A percentile compares a stretch with the other conserved stretches of the same genome.
These are phyloP conservation scores for Cladosporium sphaerospermum DNA, from an alignment of 2,329 filamentous ascomycete species.

Conservation along the genomic window DNA sequence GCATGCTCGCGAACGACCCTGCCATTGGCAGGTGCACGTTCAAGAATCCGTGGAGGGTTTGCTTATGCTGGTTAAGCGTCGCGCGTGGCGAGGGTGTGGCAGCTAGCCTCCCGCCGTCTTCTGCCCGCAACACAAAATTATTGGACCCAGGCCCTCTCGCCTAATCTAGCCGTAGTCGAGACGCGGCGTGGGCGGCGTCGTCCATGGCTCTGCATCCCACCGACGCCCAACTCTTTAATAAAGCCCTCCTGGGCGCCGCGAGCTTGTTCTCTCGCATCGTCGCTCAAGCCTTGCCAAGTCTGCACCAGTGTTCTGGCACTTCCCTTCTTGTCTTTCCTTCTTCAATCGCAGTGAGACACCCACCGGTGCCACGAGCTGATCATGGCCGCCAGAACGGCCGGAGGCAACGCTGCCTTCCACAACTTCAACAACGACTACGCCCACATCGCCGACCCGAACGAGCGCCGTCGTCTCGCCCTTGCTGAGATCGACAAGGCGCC, in stretches of 20 bases:
- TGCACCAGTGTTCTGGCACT: background rate
- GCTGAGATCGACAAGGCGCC: slow-evolving; percentile 73
- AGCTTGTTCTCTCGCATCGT: background rate
- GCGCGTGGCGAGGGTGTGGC: background rate
- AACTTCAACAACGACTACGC: slow-evolving; percentile 73
- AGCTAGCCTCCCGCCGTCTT: background rate
- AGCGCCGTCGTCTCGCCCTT: slow-evolving; percentile 71
- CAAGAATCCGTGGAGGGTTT: slow-evolving; percentile 1
- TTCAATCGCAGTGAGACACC: background rate
- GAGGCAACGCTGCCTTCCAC: slow-evolving; percentile 65
- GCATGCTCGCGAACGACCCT: background rate
- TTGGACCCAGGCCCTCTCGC: slow-evolving; percentile 9
- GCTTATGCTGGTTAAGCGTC: slow-evolving; percentile 10
- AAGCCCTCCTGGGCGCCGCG: background rate
- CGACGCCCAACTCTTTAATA: background rate
- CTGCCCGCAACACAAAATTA: slow-evolving; percentile 1
- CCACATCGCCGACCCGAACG: slow-evolving; percentile 62
- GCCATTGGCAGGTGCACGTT: background rate
- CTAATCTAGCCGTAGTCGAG: slow-evolving; percentile 7
- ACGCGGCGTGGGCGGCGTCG: background rate
- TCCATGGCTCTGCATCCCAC: background rate
- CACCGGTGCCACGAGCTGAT: background rate
- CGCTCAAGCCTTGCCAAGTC: slow-evolving; percentile 1
- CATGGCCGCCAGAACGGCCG: slow-evolving; percentile 44
- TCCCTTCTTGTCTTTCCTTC: background rate